Evolutionary conservation across 805 yeast genomes (phyloP).

Genomic region (Phaffomyces opuntiae): DNA sequence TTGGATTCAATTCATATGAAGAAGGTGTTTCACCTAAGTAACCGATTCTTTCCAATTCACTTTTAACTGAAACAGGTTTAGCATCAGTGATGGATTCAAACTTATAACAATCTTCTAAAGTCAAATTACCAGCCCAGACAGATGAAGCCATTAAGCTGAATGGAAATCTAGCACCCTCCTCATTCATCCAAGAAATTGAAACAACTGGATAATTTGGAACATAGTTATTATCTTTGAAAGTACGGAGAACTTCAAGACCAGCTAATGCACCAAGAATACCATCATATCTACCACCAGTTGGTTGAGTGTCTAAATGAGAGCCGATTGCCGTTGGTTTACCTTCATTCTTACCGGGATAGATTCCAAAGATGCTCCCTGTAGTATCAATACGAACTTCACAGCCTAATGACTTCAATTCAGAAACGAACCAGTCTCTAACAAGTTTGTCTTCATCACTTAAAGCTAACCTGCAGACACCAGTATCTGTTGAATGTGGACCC

Average conservation of each 20-base stretch:
- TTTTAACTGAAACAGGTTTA: slow-evolving; percentile 40
- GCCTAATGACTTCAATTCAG: slow-evolving; percentile 45
- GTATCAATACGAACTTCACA: slow-evolving; percentile 54
- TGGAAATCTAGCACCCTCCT: slow-evolving; percentile 77
- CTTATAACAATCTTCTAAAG: slow-evolving; percentile 42
- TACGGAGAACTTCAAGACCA: slow-evolving; percentile 60
- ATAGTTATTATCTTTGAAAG: slow-evolving; percentile 50
- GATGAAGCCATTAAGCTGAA: slow-evolving; percentile 58
- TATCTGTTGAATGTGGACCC: slow-evolving; percentile 48
- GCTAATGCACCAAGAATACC: slow-evolving; percentile 65
- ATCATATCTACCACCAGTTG: slow-evolving; percentile 72
- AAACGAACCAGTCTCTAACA: slow-evolving; percentile 60
- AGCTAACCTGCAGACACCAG: slow-evolving; percentile 64
- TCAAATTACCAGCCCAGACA: slow-evolving; percentile 53
- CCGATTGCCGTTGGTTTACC: slow-evolving; percentile 60
- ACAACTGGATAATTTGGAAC: slow-evolving; percentile 63
- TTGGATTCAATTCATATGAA: slow-evolving; percentile 41
- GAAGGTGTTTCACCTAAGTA: slow-evolving; percentile 49
- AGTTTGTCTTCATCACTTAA: slow-evolving; percentile 54
- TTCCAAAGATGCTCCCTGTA: slow-evolving; percentile 64
- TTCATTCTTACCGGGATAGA: slow-evolving; percentile 48
- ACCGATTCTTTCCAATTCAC: slow-evolving; percentile 55
- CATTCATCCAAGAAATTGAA: slow-evolving; percentile 66
- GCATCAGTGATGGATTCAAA: slow-evolving; percentile 49
- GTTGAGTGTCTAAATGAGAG: slow-evolving; percentile 71